Evolutionary conservation across 202 grass and related monocot genomes (phyloP).

Genomic region (Carex sylvatica): DNA sequence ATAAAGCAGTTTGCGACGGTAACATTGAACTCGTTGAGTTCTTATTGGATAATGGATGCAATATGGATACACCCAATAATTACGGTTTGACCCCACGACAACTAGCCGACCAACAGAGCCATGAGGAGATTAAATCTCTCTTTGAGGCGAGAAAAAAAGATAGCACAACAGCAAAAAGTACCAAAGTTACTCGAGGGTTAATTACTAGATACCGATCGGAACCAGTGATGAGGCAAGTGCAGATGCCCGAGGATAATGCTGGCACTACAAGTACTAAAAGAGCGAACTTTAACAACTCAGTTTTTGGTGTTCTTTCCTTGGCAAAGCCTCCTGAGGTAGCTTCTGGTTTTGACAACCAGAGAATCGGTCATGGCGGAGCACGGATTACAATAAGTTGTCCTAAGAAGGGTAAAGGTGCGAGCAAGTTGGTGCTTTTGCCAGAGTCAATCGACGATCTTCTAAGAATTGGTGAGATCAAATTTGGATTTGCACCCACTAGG

Average conservation of each 20-base stretch:
- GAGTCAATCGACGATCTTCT: constrained; percentile 61
- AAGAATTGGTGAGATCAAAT: constrained; percentile 57
- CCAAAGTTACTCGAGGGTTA: neutral
- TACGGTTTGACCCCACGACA: constrained; percentile 53
- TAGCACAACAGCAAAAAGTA: neutral
- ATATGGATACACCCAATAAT: constrained; percentile 45
- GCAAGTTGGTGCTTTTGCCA: constrained; percentile 69
- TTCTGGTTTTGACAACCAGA: constrained; percentile 12
- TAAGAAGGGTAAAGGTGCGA: constrained; percentile 38
- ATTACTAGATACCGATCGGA: constrained; percentile 54
- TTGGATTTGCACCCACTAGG: constrained; percentile 39
- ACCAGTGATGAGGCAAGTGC: constrained; percentile 34
- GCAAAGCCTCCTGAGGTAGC: constrained; percentile 22
- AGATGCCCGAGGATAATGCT: neutral
- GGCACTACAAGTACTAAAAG: constrained; percentile 8
- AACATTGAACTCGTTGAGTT: constrained; percentile 53
- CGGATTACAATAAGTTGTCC: constrained; percentile 76
- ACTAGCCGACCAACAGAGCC: constrained; percentile 82
- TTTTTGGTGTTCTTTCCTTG: constrained; percentile 77
- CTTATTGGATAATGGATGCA: constrained; percentile 55
- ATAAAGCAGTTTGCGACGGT: constrained; percentile 69
- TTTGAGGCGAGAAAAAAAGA: constrained; percentile 43
- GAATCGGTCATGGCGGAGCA: constrained; percentile 21
- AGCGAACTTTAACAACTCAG: constrained; percentile 74
- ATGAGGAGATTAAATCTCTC: constrained; percentile 60